These are phyloP conservation scores for Mucor plumbeus DNA, from an alignment of 371 early-diverging fungal species.

Conservation along the genomic window DNA sequence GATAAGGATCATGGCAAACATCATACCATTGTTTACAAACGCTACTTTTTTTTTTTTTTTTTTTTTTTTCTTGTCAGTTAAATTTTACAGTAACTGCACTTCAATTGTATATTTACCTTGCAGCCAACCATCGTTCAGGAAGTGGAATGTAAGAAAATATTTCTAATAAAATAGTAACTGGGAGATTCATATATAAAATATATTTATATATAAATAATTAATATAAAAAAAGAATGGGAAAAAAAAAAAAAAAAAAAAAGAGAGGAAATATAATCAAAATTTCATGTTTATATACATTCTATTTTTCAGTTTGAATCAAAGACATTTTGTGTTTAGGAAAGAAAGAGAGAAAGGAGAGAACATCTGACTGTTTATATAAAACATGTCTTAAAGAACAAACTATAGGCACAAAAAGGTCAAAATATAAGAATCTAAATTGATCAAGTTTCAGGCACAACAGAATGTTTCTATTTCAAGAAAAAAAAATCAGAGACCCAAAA, in stretches of 20 bases:
- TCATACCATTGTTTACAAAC: conserved; percentile 46
- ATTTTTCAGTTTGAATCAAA: conserved; percentile 8
- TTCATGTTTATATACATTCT: conserved; percentile 3
- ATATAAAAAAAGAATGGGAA: neutral
- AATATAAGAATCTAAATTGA: conserved; percentile 17
- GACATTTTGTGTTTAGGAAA: conserved; percentile 7
- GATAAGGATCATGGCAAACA: conserved; percentile 39
- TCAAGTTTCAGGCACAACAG: conserved; percentile 24
- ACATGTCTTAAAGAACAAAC: conserved; percentile 9
- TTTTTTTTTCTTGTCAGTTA: neutral
- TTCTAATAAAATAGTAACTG: conserved; percentile 15
- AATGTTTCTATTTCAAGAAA: conserved; percentile 15
- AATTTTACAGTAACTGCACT: neutral
- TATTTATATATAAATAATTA: no score
- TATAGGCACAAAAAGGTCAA: neutral
- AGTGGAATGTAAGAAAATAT: conserved; percentile 26
- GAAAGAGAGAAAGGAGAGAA: conserved; percentile 5
- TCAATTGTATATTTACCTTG: conserved; percentile 11
- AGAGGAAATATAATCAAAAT: neutral
- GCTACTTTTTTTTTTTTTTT: conserved; percentile 20
- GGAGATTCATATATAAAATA: conserved; percentile 15
- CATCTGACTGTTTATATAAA: conserved; percentile 12
- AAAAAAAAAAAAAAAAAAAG: neutral
- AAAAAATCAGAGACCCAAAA: neutral
- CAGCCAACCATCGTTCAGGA: conserved; percentile 21